Base-by-base conservation (phyloP, 441 rosid genomes). In the Brassica balearica region DNA sequence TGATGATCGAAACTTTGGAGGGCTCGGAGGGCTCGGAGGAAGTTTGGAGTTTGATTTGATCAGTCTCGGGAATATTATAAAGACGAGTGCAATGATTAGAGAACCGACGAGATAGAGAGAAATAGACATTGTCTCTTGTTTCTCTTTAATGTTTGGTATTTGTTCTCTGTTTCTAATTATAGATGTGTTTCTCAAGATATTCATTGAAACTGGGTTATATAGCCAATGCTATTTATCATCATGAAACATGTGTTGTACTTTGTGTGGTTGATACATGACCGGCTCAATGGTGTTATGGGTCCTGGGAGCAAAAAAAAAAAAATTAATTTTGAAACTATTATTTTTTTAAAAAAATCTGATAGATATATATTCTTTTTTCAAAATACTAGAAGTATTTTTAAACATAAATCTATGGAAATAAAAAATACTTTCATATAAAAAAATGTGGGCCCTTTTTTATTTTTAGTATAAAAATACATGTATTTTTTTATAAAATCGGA, bases 1-100 rank as follows among this genome's bases (percentile, higher is more conserved):
- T 88, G 9, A 88, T 11, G 19, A 88, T 23, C 7, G 92, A 88
- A 51, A 87, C 41, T 34, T 34, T 34, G 34, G 34, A 29, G 34
- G 34, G 59, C 71, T 67, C 11, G 71, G 59, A 46, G 71, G 71
- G 22, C 59, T 27, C 7, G 60, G 72, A 68, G 61, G 60, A 23
- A 25, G 60, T 48, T 25, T 68, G 56, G 60, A 48, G 14, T 48
- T 48, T 68, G 60, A 68, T 48, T 48, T 68, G 20, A 68, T 0
- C 60, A 48, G 60, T 25, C 25, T 68, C 3, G 11, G 38, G 59
- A 48, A 23, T 3, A 51, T 51, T 48, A 46, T 22, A 3, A 2
- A 67, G 71, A 67, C 36, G 1, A 67, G 11, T 8, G 34, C 17
- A 48, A 67, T 7, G 19, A 67, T 3, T 22, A 67, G 6, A 22